Conservation (phyloP, 192 early-diverging fungal species). For the Jimgerdemannia flammicorona region DNA sequence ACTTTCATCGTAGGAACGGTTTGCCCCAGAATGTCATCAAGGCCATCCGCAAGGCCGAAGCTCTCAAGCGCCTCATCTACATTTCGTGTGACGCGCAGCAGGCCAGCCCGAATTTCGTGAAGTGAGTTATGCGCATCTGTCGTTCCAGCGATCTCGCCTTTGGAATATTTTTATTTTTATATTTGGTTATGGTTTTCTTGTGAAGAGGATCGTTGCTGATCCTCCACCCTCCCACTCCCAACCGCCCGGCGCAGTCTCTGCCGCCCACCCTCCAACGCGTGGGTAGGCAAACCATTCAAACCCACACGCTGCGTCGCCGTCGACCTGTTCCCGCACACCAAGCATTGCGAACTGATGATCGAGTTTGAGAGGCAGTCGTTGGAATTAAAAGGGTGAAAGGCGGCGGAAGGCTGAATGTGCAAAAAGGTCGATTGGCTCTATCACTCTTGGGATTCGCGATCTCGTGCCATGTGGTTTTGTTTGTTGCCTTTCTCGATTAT, state of each 20-base stretch:
- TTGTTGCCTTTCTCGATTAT: no score
- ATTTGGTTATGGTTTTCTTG: slow-evolving; percentile 10
- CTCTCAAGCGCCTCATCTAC: slow-evolving; percentile 59
- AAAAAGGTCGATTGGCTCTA: neutral
- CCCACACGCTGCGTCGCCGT: slow-evolving; percentile 53
- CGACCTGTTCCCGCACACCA: slow-evolving; percentile 77
- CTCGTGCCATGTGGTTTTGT: no score
- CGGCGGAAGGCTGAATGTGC: neutral
- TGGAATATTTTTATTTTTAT: slow-evolving; percentile 11
- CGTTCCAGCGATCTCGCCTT: slow-evolving; percentile 3
- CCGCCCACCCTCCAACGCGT: slow-evolving; percentile 61
- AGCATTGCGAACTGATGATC: slow-evolving; percentile 64
- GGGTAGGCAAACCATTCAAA: slow-evolving; percentile 55
- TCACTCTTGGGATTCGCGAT: no score
- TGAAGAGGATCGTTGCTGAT: slow-evolving; percentile 3
- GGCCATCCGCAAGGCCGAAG: slow-evolving; percentile 50
- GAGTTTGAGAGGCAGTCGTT: slow-evolving; percentile 49
- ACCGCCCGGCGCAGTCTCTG: slow-evolving; percentile 35
- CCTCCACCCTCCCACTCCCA: no score
- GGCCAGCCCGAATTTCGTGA: slow-evolving; percentile 58
- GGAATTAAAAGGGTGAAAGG: slow-evolving; percentile 2
- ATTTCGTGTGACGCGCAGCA: slow-evolving; percentile 64
- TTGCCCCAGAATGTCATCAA: slow-evolving; percentile 57
- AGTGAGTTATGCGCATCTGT: slow-evolving; percentile 32
- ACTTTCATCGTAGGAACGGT: slow-evolving; percentile 34